Evolutionary conservation across 495 filamentous ascomycete genomes (phyloP).

Genomic region (Platismatia glauca): DNA sequence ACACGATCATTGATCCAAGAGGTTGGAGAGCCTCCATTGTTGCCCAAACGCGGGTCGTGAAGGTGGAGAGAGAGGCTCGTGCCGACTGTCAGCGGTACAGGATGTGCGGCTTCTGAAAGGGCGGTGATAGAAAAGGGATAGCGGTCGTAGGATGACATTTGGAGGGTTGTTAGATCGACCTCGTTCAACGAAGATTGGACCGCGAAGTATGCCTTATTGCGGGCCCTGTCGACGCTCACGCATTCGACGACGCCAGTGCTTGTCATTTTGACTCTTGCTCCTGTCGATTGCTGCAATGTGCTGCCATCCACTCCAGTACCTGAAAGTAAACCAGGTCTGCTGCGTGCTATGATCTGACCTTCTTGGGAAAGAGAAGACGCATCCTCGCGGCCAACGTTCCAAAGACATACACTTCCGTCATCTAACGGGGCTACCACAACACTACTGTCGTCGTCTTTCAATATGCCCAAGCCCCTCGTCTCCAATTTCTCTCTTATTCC

Average conservation of each 20-base stretch:
- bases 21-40: constrained; percentile 8
- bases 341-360: constrained; percentile 58
- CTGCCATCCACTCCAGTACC: constrained; percentile 35
- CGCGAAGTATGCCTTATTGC: constrained; percentile 68
- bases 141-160: constrained; percentile 57
- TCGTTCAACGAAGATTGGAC: constrained; percentile 69
- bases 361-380: constrained; percentile 35
- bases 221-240: constrained; percentile 65
- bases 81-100: constrained; percentile 73
- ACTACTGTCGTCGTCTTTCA: constrained; percentile 38
- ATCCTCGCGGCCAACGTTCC: constrained; percentile 63
- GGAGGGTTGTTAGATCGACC: constrained; percentile 72
- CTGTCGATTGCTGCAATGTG: constrained; percentile 3
- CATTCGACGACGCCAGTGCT: constrained; percentile 50
- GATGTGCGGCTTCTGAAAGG: constrained; percentile 64
- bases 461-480: constrained; percentile 57
- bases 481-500: constrained; percentile 36
- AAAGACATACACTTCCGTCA: constrained; percentile 77
- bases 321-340: constrained; percentile 54
- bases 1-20: constrained; percentile 8
- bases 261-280: constrained; percentile 8
- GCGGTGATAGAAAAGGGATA: constrained; percentile 81
- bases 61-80: constrained; percentile 78
- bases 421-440: constrained; percentile 72
- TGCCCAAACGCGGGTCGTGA: constrained; percentile 57